These are phyloP conservation scores for Camptophora hylomeconis DNA, from an alignment of 2,329 filamentous ascomycete species.

Conservation along the genomic window DNA sequence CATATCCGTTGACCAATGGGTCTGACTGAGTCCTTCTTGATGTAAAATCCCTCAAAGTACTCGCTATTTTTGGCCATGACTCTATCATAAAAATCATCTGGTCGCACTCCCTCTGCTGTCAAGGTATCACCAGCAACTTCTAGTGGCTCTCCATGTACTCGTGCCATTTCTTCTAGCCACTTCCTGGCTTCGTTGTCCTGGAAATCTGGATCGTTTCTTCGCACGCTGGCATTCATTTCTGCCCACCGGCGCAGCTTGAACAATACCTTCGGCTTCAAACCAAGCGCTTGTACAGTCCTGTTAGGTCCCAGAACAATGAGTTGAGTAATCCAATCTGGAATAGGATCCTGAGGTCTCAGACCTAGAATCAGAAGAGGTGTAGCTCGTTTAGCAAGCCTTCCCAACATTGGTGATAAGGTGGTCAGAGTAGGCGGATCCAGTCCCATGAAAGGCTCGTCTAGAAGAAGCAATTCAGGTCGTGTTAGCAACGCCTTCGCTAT, in stretches of 20 bases:
- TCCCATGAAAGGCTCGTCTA: constrained; percentile 88
- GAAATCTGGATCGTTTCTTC: too few species aligned
- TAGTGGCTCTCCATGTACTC: too few species aligned
- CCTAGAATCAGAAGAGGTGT: constrained; percentile 64
- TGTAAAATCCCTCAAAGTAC: too few species aligned
- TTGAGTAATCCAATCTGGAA: constrained; percentile 87
- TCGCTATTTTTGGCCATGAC: too few species aligned
- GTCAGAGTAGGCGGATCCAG: constrained; percentile 72
- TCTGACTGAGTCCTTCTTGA: too few species aligned
- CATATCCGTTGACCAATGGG: too few species aligned
- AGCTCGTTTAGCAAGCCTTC: constrained; percentile 51
- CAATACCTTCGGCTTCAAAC: constrained; percentile 51
- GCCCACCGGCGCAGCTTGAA: constrained; percentile 11
- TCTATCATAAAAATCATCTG: too few species aligned
- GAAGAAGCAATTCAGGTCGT: constrained; percentile 64
- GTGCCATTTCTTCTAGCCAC: too few species aligned
- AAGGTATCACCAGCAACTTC: too few species aligned
- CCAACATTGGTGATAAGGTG: constrained; percentile 57
- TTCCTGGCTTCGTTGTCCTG: too few species aligned
- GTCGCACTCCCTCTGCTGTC: too few species aligned
- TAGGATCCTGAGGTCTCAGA: constrained; percentile 68
- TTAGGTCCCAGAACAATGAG: constrained; percentile 58
- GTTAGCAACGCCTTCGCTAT: constrained; percentile 77
- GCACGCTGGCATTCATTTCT: too few species aligned
- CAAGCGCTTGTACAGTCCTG: constrained; percentile 53